Evolutionary conservation across 2,329 filamentous ascomycete genomes (phyloP).

Genomic region (Pseudogymnoascus sp.): DNA sequence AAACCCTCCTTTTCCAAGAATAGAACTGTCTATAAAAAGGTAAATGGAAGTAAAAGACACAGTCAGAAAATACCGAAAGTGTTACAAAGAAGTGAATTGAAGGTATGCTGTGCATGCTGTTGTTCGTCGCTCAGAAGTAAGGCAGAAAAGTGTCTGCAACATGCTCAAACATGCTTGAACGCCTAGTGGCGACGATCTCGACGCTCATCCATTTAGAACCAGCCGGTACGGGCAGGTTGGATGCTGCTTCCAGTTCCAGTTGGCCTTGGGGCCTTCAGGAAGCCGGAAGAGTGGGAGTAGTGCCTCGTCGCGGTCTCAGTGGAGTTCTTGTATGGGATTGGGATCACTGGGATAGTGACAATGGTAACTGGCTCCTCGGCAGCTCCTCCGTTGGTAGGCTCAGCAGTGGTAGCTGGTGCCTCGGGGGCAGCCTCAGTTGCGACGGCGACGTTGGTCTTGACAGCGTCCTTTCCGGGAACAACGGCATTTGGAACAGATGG

Average conservation of each 20-base stretch:
- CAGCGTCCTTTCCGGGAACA: neutral
- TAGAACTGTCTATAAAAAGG: slow-evolving; percentile 1
- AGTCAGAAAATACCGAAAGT: slow-evolving; percentile 5
- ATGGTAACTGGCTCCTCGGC: neutral
- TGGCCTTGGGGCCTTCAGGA: neutral
- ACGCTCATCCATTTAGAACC: neutral
- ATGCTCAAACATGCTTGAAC: neutral
- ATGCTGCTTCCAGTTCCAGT: neutral
- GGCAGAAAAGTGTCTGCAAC: neutral
- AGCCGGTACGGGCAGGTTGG: neutral
- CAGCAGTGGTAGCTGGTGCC: neutral
- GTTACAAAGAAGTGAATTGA: slow-evolving; percentile 1
- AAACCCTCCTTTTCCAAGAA: slow-evolving; percentile 1
- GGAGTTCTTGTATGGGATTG: slow-evolving; percentile 4
- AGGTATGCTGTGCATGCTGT: neutral
- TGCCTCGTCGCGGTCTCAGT: neutral
- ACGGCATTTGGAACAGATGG: neutral
- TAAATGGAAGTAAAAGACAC: neutral
- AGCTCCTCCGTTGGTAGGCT: neutral
- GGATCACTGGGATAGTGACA: neutral
- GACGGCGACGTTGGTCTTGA: neutral
- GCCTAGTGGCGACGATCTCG: neutral
- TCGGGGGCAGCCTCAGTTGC: neutral
- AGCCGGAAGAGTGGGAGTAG: neutral
- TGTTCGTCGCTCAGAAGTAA: neutral